Conservation (phyloP, 345 rosid genomes). For the Orychophragmus violaceus region DNA sequence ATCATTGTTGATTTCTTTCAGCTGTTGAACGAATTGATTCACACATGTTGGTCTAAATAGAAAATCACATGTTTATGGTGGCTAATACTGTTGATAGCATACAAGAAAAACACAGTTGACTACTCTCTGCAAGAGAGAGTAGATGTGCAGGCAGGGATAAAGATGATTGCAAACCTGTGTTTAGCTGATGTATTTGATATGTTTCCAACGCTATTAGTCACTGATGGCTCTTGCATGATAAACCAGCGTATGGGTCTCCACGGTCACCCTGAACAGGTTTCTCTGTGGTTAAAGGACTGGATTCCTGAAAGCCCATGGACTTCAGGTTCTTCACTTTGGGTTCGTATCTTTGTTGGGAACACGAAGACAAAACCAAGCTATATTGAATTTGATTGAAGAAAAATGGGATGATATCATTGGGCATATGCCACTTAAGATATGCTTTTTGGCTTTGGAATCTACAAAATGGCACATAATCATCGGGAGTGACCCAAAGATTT, state of each 20-base stretch:
- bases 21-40: conserved; percentile 4
- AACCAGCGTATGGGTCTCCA: conserved; percentile 95
- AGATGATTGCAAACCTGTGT: conserved; percentile 75
- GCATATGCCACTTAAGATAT: conserved; percentile 89
- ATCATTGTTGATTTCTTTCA: neutral
- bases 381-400: conserved; percentile 65
- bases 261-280: conserved; percentile 89
- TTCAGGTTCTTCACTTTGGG: conserved; percentile 87
- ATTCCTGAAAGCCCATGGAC: conserved; percentile 88
- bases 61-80: conserved; percentile 75
- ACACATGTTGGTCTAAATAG: conserved; percentile 18
- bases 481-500: conserved; percentile 90
- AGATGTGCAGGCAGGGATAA: conserved; percentile 92
- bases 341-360: conserved; percentile 51
- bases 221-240: conserved; percentile 96
- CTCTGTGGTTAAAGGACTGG: conserved; percentile 92
- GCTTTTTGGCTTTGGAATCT: conserved; percentile 77
- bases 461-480: conserved; percentile 87
- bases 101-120: conserved; percentile 84
- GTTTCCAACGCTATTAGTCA: conserved; percentile 64
- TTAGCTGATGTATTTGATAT: conserved; percentile 87
- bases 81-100: conserved; percentile 85
- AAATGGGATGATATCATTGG: conserved; percentile 81
- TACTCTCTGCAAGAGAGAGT: conserved; percentile 75
- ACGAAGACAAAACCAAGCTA: conserved; percentile 51